Conservation (phyloP, 106 monocot genomes). For the Dendrobium huoshanense region DNA sequence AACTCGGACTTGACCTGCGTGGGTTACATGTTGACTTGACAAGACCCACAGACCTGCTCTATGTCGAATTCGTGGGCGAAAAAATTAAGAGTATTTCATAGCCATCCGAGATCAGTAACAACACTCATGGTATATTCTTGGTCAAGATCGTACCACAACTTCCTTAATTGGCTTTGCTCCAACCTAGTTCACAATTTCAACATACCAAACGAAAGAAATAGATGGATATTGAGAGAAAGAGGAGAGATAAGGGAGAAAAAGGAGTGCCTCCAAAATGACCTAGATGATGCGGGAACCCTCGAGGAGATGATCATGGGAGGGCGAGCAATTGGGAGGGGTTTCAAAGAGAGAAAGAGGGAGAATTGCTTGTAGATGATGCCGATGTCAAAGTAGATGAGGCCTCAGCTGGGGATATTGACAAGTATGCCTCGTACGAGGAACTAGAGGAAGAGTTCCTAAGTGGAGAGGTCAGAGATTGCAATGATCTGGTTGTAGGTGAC, state of each 20-base stretch:
- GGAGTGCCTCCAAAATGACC: neutral
- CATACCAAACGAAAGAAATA: neutral
- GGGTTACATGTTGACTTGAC: no score
- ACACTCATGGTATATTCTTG: neutral
- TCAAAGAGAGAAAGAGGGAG: slow-evolving; percentile 54
- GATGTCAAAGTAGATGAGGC: slow-evolving; percentile 63
- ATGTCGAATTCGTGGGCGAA: no score
- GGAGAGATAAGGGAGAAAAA: neutral
- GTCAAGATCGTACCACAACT: neutral
- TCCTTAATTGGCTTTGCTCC: neutral
- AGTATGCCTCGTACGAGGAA: slow-evolving; percentile 53
- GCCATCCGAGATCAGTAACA: neutral
- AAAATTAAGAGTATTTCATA: no score
- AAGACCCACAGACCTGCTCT: no score
- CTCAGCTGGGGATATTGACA: slow-evolving; percentile 47
- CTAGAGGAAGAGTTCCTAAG: slow-evolving; percentile 69
- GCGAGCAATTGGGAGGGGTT: slow-evolving; percentile 39
- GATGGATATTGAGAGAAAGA: neutral
- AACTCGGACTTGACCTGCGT: no score
- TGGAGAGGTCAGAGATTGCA: slow-evolving; percentile 37
- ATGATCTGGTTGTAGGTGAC: slow-evolving; percentile 39
- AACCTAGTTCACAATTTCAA: neutral
- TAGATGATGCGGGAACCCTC: neutral
- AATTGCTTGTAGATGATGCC: slow-evolving; percentile 51
- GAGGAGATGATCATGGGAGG: neutral